Evolutionary conservation across 2,329 filamentous ascomycete species (phyloP), one percentile per base, ranked within the genome.

Genomic region (Phaeosphaeria sp.): DNA sequence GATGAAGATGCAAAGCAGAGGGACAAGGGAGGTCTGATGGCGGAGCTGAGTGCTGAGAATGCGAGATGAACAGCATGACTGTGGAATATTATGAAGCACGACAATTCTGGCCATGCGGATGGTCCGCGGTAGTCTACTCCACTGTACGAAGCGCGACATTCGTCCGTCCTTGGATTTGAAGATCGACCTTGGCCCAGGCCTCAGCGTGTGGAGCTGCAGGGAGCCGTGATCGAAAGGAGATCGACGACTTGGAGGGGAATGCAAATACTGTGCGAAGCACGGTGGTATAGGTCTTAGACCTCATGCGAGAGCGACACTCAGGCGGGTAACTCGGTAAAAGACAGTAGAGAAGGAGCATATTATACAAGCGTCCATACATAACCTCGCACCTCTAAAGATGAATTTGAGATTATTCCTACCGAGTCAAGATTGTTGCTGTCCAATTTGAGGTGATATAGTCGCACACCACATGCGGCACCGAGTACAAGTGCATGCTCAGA

Each of bases 1-100:
- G 88, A 88, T 24, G 88, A 92, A 68, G 94, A 98, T 77, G 84
- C 87, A 45, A 91, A 90, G 80, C 84, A 86, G 79, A 88, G 90
- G 74, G 88, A 96, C 74, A 89, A 89, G 72, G 91, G 91, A 43
- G 92, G 92, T 2, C 78, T 94, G 59, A 84, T 92, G 79, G 89
- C 89, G 39, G 91, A 96, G 80, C 86, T 91, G 63, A 92, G 91
- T 54, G 87, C 89, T 22, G 92, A 96, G 72, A 98, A 98, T 78
- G 92, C 90, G 68, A 88, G 92, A 79, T 89, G 83, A 84, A 60
- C 56, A 48, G 49, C 18, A 55, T 46, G 56, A 51, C 52, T 56
- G 53, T 22, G 47, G 27, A 42, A n/a, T 44, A 36, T 64, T 65
- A 67, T 57, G 46, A 61, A 64, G 49, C 55, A 59, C 53, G 40